Evolutionary conservation across 1,139 yeast genomes (phyloP), one percentile per base, ranked within the genome.

Genomic region (Torulaspora pretoriensis): DNA sequence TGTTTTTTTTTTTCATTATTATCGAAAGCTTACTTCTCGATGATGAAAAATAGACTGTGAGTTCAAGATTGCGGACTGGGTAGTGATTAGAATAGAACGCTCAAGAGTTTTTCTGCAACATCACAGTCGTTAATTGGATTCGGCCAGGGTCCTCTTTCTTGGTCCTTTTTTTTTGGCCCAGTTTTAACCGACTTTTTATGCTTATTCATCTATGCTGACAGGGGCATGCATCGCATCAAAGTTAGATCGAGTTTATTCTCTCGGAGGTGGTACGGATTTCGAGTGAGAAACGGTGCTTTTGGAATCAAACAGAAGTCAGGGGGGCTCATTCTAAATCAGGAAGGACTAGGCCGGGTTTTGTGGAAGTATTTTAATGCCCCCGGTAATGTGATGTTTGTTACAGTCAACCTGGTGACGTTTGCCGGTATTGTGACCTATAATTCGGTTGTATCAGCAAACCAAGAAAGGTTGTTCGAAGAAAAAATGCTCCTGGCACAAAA

Each of bases 361-460:
- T 62, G 67, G 67, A 48, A 49, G n/a, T 62, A 61, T 48, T 59
- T 61, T 42, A 61, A 61, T 48, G 57, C 63, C 1, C 67, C 67
- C 7, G 60, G 59, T 1, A 62, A 62, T 48, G 53, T 60, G 4
- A 51, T 59, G 53, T 62, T 62, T 46, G 63, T 62, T n/a, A 59
- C 67, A 4, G 59, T 64, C 6, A 62, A 62, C 46, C 44, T 62
- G 2, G 53, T 60, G 4, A 53, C 64, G 3, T 55, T 62, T 43
- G 54, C 56, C 7, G 64, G 64, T 6, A 47, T 62, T 16, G 60
- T 61, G 22, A 52, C 63, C 8, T 59, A 56, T 43, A 54, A 58
- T 33, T 55, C 64, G 6, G 26, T 60, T 34, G 51, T 50, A 9
- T 45, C 49, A 31, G 38, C 53, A 10, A 50, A 47, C 12, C 47